phyloP scores from a whole-genome alignment of 2,329 filamentous ascomycete species.

The Trichoderma pleuroti region DNA sequence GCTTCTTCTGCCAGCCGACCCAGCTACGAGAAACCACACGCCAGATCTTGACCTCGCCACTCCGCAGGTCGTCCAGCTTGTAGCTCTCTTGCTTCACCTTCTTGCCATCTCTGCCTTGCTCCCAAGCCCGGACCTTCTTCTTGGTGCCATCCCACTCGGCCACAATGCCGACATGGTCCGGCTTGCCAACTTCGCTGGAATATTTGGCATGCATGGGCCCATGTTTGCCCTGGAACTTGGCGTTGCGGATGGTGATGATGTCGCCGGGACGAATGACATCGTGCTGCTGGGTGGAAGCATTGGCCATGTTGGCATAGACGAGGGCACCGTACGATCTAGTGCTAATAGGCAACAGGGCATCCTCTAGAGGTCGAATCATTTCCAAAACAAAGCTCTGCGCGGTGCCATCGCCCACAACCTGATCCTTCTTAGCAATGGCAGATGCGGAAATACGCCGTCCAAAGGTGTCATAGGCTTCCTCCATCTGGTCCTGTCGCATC shows the following conservation, averaged over 20 bases:
- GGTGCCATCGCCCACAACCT: conserved; percentile 78
- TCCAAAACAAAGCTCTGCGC: conserved; percentile 75
- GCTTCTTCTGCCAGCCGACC: conserved; percentile 78
- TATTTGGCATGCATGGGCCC: conserved; percentile 96
- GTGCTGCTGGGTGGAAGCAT: conserved; percentile 82
- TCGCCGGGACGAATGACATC: conserved; percentile 94
- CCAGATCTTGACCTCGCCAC: conserved; percentile 97
- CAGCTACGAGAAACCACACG: conserved; percentile 87
- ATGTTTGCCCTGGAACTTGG: conserved; percentile 91
- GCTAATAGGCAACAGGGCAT: conserved; percentile 80
- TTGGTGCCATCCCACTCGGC: conserved; percentile 98
- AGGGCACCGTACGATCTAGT: conserved; percentile 84
- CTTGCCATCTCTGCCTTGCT: conserved; percentile 82
- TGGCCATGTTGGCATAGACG: conserved; percentile 92
- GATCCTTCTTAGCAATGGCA: conserved; percentile 69
- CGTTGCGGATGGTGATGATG: conserved; percentile 88
- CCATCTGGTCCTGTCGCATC: conserved; percentile 88
- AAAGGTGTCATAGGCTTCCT: conserved; percentile 76
- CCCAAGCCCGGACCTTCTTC: conserved; percentile 94
- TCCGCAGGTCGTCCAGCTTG: conserved; percentile 84
- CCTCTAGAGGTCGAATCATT: conserved; percentile 67
- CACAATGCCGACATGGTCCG: conserved; percentile 85
- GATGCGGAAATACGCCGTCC: conserved; percentile 73
- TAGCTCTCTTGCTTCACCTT: conserved; percentile 95
- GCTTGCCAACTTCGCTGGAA: conserved; percentile 78